phyloP scores from a whole-genome alignment of 768 basidiomycete species.

The Psilocybe tampanensis region DNA sequence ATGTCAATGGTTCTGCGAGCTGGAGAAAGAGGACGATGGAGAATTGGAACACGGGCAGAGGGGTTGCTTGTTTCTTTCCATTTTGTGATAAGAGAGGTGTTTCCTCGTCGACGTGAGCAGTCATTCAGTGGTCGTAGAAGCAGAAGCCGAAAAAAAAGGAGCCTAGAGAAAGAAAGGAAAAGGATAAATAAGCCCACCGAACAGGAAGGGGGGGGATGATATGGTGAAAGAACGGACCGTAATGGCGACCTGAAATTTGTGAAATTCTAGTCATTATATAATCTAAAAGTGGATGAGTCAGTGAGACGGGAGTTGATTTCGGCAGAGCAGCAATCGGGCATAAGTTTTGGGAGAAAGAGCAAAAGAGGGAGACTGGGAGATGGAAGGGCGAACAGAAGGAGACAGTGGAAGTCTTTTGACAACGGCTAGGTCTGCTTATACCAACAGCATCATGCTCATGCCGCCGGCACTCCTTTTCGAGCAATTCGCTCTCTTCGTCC shows the following conservation, averaged over 20 bases:
- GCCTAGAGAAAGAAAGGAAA: neutral
- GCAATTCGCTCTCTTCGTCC: neutral
- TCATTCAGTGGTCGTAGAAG: neutral
- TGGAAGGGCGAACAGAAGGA: neutral
- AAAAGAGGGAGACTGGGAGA: neutral
- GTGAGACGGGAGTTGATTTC: neutral
- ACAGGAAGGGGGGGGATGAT: neutral
- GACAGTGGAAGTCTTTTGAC: neutral
- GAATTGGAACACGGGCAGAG: conserved; percentile 43
- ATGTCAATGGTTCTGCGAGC: conserved; percentile 45
- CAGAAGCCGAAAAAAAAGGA: conserved; percentile 3
- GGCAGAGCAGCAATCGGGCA: neutral
- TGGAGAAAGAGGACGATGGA: conserved; percentile 41
- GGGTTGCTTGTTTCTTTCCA: conserved; percentile 25
- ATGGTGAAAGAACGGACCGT: conserved; percentile 12
- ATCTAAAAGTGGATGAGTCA: conserved; percentile 1
- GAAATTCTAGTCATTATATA: neutral
- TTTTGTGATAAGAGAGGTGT: conserved; percentile 1
- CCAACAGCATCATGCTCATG: neutral
- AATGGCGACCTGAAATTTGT: conserved; percentile 9
- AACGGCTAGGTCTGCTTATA: neutral
- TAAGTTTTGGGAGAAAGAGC: neutral
- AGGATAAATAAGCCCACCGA: neutral
- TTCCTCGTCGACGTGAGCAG: neutral
- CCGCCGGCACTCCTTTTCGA: neutral